A percentile compares a stretch with the other conserved stretches of the same genome.
Evolutionary conservation across 2,329 filamentous ascomycete species (phyloP).

Genomic region (Colletotrichum orchidophilum): DNA sequence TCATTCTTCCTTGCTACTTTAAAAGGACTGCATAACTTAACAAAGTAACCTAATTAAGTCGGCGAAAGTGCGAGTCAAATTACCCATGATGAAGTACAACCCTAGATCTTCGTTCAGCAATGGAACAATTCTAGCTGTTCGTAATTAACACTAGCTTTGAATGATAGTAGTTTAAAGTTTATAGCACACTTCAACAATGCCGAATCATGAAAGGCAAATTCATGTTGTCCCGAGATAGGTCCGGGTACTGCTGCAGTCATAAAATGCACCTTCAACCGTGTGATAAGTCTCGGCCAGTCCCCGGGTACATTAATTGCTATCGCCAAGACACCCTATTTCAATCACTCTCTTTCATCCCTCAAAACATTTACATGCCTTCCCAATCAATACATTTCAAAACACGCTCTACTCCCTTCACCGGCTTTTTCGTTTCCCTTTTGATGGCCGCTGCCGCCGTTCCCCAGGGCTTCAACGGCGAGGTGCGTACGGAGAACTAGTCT

Average conservation of each 20-base stretch:
- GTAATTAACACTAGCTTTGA: not conserved
- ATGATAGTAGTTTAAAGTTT: not conserved
- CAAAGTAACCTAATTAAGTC: not conserved
- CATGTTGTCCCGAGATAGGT: not conserved
- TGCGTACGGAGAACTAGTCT: not conserved
- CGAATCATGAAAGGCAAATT: not conserved
- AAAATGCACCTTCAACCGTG: not conserved
- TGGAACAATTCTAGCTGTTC: not conserved
- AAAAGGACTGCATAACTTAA: not conserved
- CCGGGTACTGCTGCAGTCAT: not conserved
- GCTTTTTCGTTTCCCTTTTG: not conserved
- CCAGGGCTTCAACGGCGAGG: conserved; percentile 16
- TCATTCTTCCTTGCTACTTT: not conserved
- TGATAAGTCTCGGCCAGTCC: not conserved
- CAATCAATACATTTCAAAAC: not conserved
- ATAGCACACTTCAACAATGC: not conserved
- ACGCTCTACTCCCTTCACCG: not conserved
- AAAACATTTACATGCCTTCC: not conserved
- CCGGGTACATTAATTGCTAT: not conserved
- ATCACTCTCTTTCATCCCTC: not conserved
- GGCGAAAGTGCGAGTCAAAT: not conserved
- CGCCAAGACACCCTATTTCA: not conserved
- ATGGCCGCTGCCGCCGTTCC: conserved; percentile 1
- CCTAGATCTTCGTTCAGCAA: not conserved
- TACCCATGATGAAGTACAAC: not conserved